Evolutionary conservation across 441 rosid genomes (phyloP).

Genomic region (Populus hybrid): DNA sequence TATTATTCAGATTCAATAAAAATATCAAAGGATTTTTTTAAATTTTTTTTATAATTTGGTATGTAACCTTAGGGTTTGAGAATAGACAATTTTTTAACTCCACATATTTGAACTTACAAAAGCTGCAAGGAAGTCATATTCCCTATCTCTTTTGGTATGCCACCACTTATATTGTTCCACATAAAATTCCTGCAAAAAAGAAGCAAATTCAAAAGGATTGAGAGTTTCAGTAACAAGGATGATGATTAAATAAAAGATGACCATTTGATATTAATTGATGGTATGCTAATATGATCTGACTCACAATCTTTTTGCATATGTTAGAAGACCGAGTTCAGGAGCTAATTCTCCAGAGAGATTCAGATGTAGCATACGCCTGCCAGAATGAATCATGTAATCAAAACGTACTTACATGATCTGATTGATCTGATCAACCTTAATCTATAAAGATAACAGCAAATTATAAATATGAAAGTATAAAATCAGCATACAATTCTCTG

Average conservation of each 20-base stretch:
- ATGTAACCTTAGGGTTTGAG: no score
- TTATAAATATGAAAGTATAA: neutral
- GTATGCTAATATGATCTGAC: conserved; percentile 12
- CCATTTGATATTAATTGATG: neutral
- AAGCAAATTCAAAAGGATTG: neutral
- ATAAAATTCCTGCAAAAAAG: conserved; percentile 62
- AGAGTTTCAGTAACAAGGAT: neutral
- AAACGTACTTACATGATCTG: conserved; percentile 1
- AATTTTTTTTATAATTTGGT: no score
- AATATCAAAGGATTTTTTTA: no score
- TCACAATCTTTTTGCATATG: conserved; percentile 49
- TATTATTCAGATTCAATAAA: no score
- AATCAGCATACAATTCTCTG: conserved; percentile 46
- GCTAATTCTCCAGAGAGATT: conserved; percentile 69
- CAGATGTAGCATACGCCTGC: conserved; percentile 64
- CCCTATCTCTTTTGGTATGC: conserved; percentile 87
- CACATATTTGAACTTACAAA: conserved; percentile 45
- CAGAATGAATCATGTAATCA: conserved; percentile 8
- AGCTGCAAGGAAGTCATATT: conserved; percentile 55
- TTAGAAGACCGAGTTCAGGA: conserved; percentile 60
- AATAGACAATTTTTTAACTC: no score
- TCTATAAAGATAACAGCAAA: no score
- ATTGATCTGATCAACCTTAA: neutral
- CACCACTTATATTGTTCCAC: conserved; percentile 77
- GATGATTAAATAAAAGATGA: neutral